These are phyloP conservation scores for Aspergillus arachidicola DNA, from an alignment of 2,329 filamentous ascomycete species.

Conservation along the genomic window DNA sequence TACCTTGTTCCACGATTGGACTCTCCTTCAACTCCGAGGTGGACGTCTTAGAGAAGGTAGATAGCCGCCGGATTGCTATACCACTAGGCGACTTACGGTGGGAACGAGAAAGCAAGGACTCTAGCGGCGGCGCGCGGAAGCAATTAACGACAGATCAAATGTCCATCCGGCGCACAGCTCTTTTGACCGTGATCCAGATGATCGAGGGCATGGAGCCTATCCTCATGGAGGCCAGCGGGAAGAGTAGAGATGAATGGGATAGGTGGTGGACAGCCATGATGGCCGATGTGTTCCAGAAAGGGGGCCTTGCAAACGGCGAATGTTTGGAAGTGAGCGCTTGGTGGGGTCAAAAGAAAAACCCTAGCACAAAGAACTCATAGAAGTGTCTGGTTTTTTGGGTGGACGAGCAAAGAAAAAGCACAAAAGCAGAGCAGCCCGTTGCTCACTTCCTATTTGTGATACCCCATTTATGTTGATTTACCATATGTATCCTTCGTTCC, in stretches of 20 bases:
- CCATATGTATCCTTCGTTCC: conserved; percentile 21
- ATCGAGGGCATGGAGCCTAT: conserved; percentile 84
- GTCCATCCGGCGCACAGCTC: conserved; percentile 75
- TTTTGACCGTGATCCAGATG: conserved; percentile 78
- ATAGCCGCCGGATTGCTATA: conserved; percentile 78
- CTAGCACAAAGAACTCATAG: conserved; percentile 16
- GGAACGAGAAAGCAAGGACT: conserved; percentile 67
- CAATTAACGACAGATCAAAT: conserved; percentile 68
- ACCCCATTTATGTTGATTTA: conserved; percentile 32
- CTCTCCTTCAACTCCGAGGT: conserved; percentile 81
- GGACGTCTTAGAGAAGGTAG: conserved; percentile 68
- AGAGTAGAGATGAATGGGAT: conserved; percentile 91
- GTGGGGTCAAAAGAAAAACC: conserved; percentile 61
- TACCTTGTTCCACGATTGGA: conserved; percentile 77
- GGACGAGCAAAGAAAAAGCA: conserved; percentile 23
- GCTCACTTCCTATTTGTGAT: conserved; percentile 43
- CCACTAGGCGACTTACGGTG: conserved; percentile 82
- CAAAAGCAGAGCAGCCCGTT: conserved; percentile 30
- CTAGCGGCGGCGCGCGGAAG: conserved; percentile 41
- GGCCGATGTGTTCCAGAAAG: conserved; percentile 76
- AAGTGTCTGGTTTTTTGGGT: conserved; percentile 34
- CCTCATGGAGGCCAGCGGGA: conserved; percentile 78
- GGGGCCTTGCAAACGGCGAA: conserved; percentile 78
- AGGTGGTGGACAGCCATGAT: conserved; percentile 87
- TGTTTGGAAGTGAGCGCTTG: conserved; percentile 72